These are phyloP conservation scores for Phytophthora capsici DNA, from an alignment of 352 stramenopile genomes.

Conservation along the genomic window DNA sequence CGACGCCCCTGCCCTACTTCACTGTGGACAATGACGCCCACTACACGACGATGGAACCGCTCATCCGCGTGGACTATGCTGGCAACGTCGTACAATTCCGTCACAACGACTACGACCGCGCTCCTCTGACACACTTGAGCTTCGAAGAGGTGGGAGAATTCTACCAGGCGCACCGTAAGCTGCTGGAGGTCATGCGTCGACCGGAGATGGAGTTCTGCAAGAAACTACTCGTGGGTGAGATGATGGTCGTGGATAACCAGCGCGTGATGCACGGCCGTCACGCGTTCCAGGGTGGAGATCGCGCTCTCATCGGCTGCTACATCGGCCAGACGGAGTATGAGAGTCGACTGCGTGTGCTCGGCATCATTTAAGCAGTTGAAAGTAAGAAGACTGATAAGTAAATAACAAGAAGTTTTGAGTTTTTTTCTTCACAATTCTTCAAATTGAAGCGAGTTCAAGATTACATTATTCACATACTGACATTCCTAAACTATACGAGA, in stretches of 20 bases:
- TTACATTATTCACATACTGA: conserved; percentile 36
- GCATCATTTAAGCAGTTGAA: conserved; percentile 65
- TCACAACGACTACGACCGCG: conserved; percentile 91
- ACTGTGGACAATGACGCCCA: conserved; percentile 80
- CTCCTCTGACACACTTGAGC: conserved; percentile 77
- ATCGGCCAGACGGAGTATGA: conserved; percentile 89
- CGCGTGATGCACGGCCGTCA: conserved; percentile 85
- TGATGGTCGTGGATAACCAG: conserved; percentile 90
- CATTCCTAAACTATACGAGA: conserved; percentile 31
- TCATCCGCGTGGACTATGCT: conserved; percentile 77
- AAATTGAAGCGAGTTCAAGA: conserved; percentile 17
- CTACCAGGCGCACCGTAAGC: conserved; percentile 75
- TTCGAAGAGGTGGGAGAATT: conserved; percentile 77
- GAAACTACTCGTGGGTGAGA: conserved; percentile 79
- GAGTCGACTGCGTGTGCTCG: conserved; percentile 78
- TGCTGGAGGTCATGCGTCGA: conserved; percentile 72
- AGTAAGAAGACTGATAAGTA: conserved; percentile 1
- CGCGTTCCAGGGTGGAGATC: conserved; percentile 78
- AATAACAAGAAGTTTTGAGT: conserved; percentile 20
- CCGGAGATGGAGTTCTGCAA: conserved; percentile 63
- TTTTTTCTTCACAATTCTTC: not conserved
- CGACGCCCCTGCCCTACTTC: conserved; percentile 78
- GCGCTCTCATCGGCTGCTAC: conserved; percentile 89
- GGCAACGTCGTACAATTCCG: conserved; percentile 84
- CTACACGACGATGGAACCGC: conserved; percentile 78